Percentiles rank a stretch among this genome's conserved stretches.
Conservation (phyloP, 495 filamentous ascomycete species). For the Lepraria neglecta region DNA sequence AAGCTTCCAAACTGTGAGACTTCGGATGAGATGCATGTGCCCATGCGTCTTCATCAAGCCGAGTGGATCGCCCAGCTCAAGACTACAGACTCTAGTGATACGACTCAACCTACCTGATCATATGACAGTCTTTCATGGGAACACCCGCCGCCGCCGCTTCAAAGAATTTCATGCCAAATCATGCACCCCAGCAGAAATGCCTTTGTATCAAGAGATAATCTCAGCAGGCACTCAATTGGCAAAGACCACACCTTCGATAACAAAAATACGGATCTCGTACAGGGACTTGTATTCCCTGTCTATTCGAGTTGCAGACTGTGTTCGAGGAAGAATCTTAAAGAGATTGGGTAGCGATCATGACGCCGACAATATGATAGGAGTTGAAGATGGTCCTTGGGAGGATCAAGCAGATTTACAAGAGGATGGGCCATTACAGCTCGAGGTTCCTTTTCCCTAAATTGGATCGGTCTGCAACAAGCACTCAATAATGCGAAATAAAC, state of each 20-base stretch:
- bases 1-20: not conserved
- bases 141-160: not conserved
- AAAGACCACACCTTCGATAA: not conserved
- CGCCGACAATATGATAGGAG: not conserved
- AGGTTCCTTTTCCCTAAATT: not conserved
- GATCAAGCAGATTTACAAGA: not conserved
- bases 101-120: not conserved
- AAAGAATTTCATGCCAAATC: not conserved
- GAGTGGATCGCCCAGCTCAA: not conserved
- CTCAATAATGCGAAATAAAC: no score
- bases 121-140: no score
- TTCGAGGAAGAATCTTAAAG: no score
- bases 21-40: not conserved
- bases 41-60: not conserved
- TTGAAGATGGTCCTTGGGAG: not conserved
- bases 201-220: not conserved
- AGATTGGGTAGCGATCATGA: no score
- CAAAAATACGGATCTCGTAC: not conserved
- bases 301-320: not conserved
- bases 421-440: not conserved
- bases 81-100: not conserved
- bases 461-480: not conserved
- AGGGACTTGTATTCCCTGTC: accelerated
- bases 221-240: not conserved
- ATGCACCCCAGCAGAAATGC: not conserved